Evolutionary conservation across 1,284 basidiomycete species (phyloP).

Genomic region (Thelephora terrestris): DNA sequence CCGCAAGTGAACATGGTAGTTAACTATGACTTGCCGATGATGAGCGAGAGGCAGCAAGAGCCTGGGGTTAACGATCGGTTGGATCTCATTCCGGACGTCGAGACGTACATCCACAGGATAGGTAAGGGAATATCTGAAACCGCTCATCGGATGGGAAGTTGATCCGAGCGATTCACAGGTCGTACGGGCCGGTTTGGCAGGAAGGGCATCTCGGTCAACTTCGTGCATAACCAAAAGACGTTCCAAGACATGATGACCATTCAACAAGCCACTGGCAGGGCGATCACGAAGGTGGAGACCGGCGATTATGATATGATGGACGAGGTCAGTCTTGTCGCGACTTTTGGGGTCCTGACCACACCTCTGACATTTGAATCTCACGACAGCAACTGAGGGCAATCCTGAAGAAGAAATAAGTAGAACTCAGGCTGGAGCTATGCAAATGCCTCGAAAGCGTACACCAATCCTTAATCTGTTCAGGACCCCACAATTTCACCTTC

Average conservation of each 20-base stretch:
- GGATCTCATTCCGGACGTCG: constrained; percentile 75
- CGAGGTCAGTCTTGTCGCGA: constrained; percentile 40
- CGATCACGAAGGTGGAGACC: constrained; percentile 76
- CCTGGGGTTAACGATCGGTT: constrained; percentile 16
- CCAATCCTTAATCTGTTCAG: no score
- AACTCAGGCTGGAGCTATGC: no score
- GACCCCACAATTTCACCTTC: no score
- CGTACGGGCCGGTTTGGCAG: constrained; percentile 94
- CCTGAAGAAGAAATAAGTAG: constrained; percentile 1
- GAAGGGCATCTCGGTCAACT: constrained; percentile 94
- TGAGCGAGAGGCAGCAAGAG: constrained; percentile 52
- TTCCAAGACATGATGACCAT: constrained; percentile 83
- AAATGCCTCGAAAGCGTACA: no score
- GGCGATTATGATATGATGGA: constrained; percentile 86
- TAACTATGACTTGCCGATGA: constrained; percentile 93
- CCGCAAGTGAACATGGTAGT: constrained; percentile 99
- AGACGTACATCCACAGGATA: constrained; percentile 98
- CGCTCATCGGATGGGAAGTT: neutral
- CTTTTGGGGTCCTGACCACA: neutral
- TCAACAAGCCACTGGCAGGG: constrained; percentile 63
- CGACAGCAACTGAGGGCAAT: neutral
- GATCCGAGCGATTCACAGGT: constrained; percentile 35
- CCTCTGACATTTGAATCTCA: neutral
- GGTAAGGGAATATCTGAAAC: constrained; percentile 41
- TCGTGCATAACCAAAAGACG: constrained; percentile 81